These are phyloP conservation scores for Lachancea kluyveri DNA, from an alignment of 805 yeast genomes.

Conservation along the genomic window DNA sequence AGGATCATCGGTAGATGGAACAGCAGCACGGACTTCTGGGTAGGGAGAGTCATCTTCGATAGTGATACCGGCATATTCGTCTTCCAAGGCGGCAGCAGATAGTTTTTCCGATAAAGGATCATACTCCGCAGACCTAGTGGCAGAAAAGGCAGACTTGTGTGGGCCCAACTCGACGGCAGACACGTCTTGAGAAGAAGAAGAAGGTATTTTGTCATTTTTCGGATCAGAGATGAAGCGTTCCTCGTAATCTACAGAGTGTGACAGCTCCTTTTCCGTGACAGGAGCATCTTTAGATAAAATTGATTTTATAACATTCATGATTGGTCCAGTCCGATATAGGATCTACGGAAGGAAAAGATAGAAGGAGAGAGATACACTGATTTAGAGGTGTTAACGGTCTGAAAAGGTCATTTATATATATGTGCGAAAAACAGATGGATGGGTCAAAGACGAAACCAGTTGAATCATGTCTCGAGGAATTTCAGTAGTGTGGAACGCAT, in stretches of 20 bases:
- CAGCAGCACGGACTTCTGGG: constrained; percentile 59
- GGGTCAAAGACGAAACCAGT: too few species aligned
- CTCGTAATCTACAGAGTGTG: constrained; percentile 1
- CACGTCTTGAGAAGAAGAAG: constrained; percentile 5
- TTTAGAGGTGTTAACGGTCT: too few species aligned
- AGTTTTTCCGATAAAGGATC: constrained; percentile 7
- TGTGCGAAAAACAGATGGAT: too few species aligned
- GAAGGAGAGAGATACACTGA: not conserved
- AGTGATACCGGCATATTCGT: constrained; percentile 1
- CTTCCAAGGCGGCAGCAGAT: not conserved
- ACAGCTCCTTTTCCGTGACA: constrained; percentile 8
- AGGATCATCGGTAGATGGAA: constrained; percentile 37
- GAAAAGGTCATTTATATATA: too few species aligned
- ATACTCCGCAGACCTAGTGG: constrained; percentile 3
- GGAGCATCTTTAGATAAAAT: constrained; percentile 8
- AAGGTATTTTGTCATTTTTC: constrained; percentile 3
- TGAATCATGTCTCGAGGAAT: too few species aligned
- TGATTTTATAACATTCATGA: constrained; percentile 4
- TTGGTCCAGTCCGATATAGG: not conserved
- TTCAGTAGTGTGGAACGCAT: too few species aligned
- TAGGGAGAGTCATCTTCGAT: constrained; percentile 42
- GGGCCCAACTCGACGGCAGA: constrained; percentile 4
- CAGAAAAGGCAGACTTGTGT: constrained; percentile 3
- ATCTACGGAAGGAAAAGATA: not conserved
- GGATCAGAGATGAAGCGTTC: not conserved